A percentile compares a stretch with the other conserved stretches of the same genome.
phyloP scores from a whole-genome alignment of 1,139 yeast species.

The Protomyces gravidus region DNA sequence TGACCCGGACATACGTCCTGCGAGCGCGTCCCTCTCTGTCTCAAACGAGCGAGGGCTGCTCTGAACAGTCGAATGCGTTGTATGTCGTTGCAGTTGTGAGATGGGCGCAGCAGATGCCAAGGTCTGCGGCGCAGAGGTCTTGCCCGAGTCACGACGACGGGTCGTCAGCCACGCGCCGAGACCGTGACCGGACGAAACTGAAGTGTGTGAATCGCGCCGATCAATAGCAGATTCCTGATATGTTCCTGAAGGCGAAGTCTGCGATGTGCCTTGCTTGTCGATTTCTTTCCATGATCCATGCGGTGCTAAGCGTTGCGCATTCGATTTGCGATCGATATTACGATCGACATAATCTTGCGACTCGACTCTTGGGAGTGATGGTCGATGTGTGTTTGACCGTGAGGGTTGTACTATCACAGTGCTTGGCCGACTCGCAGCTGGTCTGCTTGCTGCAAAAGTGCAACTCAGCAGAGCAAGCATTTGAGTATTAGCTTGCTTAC shows the following conservation, averaged over 20 bases:
- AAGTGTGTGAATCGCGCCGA: background rate
- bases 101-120: background rate
- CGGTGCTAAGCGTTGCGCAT: slow-evolving; percentile 13
- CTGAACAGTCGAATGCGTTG: background rate
- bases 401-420: background rate
- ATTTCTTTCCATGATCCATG: background rate
- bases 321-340: slow-evolving; percentile 13
- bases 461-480: slow-evolving; percentile 90
- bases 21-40: background rate
- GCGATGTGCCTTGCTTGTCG: background rate
- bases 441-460: slow-evolving; percentile 42
- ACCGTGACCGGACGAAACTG: background rate
- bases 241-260: background rate
- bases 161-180: background rate
- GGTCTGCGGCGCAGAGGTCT: background rate
- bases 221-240: background rate
- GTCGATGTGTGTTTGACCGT: background rate
- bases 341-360: background rate
- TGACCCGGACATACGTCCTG: background rate
- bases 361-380: slow-evolving; percentile 1
- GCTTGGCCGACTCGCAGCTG: background rate
- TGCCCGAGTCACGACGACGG: background rate
- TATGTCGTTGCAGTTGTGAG: background rate
- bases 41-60: background rate
- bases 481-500: slow-evolving; percentile 62